Evolutionary conservation across 257 asterid genomes (phyloP).

Genomic region (Petunia axillaris): DNA sequence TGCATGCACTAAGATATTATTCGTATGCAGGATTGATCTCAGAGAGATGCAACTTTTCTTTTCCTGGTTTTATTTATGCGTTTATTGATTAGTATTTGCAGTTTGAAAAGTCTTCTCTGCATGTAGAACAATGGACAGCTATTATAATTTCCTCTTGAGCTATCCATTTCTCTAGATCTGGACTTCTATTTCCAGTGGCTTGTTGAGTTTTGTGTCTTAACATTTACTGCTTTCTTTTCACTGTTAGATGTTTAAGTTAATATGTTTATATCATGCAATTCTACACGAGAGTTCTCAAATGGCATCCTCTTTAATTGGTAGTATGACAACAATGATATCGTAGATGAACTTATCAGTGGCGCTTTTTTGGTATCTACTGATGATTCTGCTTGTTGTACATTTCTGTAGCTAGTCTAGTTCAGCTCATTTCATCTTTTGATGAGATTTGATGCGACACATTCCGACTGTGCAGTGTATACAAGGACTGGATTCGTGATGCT

Average conservation of each 20-base stretch:
- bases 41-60: neutral
- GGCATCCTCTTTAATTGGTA: neutral
- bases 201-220: neutral
- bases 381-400: neutral
- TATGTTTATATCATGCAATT: neutral
- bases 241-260: neutral
- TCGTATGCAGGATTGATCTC: neutral
- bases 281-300: neutral
- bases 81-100: neutral
- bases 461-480: conserved; percentile 44
- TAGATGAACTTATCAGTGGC: neutral
- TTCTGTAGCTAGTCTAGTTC: neutral
- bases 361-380: neutral
- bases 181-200: neutral
- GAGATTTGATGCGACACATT: conserved; percentile 9
- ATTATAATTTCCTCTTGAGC: neutral
- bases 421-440: neutral
- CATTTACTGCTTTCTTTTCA: neutral
- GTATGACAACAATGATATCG: neutral
- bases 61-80: neutral
- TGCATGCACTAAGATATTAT: neutral
- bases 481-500: conserved; percentile 52
- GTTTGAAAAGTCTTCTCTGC: neutral
- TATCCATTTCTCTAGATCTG: neutral
- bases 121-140: neutral